Conservation (phyloP, 106 monocot genomes). For the Dendrobium catenatum region DNA sequence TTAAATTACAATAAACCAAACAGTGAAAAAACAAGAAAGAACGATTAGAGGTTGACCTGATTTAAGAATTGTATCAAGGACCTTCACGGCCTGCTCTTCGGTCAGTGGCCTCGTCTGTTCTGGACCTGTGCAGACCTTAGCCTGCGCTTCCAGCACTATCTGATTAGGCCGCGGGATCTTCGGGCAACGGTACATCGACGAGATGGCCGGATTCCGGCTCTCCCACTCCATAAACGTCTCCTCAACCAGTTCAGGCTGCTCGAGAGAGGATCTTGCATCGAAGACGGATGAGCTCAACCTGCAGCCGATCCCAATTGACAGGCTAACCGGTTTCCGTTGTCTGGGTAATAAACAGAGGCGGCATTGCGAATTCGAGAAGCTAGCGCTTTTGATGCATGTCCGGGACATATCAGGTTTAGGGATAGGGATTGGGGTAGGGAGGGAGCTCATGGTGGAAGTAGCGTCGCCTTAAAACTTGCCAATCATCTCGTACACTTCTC, state of each 20-base stretch:
- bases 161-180: conserved; percentile 57
- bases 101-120: conserved; percentile 78
- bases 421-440: conserved; percentile 18
- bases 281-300: neutral
- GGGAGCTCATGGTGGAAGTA: conserved; percentile 23
- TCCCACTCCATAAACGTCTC: conserved; percentile 19
- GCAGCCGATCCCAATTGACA: neutral
- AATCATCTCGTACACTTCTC: neutral
- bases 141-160: conserved; percentile 81
- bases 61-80: conserved; percentile 78
- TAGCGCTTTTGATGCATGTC: neutral
- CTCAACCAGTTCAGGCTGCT: conserved; percentile 19
- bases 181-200: conserved; percentile 53
- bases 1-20: too few species aligned
- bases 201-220: conserved; percentile 50
- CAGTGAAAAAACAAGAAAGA: neutral
- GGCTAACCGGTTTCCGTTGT: neutral
- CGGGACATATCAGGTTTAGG: conserved; percentile 10
- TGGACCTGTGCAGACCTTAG: conserved; percentile 89
- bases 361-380: conserved; percentile 4
- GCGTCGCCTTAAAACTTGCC: neutral
- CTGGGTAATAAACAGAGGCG: conserved; percentile 2
- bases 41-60: conserved; percentile 48
- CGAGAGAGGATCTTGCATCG: conserved; percentile 10
- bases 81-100: conserved; percentile 73